Percentiles rank a stretch among this genome's conserved stretches.
phyloP scores from a whole-genome alignment of 495 filamentous ascomycete genomes.

The Xylaria sp. region DNA sequence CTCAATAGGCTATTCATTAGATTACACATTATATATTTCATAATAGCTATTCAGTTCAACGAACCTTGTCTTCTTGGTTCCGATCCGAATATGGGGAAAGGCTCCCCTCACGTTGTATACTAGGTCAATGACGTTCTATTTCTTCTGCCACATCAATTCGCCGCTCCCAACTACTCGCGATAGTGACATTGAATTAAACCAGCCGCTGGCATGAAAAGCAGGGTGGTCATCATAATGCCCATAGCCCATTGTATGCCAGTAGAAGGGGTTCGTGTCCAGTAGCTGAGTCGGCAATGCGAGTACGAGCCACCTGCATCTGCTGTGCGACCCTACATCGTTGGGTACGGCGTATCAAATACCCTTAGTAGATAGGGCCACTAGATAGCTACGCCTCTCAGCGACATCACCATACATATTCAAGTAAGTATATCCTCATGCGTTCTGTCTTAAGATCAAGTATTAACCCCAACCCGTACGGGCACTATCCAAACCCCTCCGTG shows the following conservation, averaged over 20 bases:
- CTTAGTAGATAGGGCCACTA: not conserved
- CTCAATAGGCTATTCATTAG: not conserved
- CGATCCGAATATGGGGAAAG: too few species aligned
- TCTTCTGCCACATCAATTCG: not conserved
- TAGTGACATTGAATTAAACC: not conserved
- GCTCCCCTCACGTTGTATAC: not conserved
- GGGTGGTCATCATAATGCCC: not conserved
- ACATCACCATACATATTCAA: too few species aligned
- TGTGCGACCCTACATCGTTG: not conserved
- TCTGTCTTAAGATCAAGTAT: not conserved
- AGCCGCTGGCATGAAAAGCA: not conserved
- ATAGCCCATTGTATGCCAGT: not conserved
- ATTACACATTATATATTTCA: constrained; percentile 3
- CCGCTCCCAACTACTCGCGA: not conserved
- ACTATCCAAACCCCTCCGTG: not conserved
- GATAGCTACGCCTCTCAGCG: not conserved
- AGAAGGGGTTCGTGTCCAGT: not conserved
- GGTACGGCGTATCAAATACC: not conserved
- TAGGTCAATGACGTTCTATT: not conserved
- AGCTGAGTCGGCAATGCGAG: not conserved
- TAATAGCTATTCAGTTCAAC: not conserved
- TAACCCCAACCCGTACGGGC: not conserved
- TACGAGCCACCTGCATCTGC: not conserved
- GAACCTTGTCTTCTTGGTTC: not conserved
- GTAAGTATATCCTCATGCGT: not conserved